Evolutionary conservation across 257 asterid species (phyloP).

Genomic region (Ballota nigra): DNA sequence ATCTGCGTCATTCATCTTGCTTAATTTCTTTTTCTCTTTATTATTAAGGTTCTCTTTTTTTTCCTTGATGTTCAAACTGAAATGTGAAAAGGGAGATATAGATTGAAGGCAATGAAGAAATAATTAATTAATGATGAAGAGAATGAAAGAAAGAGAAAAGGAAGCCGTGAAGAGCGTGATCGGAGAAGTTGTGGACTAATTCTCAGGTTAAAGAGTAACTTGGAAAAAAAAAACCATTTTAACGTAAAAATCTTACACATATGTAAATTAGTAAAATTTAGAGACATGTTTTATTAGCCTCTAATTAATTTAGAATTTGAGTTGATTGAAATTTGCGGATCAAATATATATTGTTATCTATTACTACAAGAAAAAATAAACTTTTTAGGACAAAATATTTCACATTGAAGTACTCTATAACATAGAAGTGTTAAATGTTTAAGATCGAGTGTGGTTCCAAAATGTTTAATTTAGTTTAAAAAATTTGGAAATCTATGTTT

Average conservation of each 20-base stretch:
- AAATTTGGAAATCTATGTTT: too few relatives aligned
- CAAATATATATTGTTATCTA: neutral
- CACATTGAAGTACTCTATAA: neutral
- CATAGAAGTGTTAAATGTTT: too few relatives aligned
- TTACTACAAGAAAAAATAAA: neutral
- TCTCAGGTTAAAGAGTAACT: too few relatives aligned
- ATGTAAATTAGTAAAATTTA: too few relatives aligned
- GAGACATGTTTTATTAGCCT: neutral
- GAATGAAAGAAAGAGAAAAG: neutral
- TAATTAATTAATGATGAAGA: neutral
- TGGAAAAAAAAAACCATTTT: too few relatives aligned
- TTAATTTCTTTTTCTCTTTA: neutral
- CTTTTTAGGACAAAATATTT: neutral
- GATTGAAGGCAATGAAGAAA: neutral
- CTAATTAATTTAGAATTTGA: neutral
- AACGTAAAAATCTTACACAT: neutral
- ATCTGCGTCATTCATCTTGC: conserved; percentile 42
- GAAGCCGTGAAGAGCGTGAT: conserved; percentile 21
- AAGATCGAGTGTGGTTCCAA: too few relatives aligned
- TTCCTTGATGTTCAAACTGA: neutral
- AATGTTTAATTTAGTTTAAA: too few relatives aligned
- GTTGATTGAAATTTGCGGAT: neutral
- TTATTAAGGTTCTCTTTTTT: neutral
- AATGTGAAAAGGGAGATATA: neutral
- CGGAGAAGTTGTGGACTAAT: conserved; percentile 1